Evolutionary conservation across 140 eudicot species (phyloP).

Genomic region (Senecio squalidus): DNA sequence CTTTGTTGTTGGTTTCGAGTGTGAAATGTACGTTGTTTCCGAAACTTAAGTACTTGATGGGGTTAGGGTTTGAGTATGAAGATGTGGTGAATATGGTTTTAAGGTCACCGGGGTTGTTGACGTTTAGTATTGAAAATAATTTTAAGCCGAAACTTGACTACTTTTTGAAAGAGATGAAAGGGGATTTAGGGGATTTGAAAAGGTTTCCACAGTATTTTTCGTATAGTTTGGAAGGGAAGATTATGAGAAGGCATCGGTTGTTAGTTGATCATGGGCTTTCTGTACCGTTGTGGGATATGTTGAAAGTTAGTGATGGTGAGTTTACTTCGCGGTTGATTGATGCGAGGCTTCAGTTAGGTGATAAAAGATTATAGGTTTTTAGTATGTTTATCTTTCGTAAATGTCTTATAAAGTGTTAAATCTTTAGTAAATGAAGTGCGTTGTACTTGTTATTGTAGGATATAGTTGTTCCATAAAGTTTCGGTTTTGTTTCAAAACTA

Average conservation of each 20-base stretch:
- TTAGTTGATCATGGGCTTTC: constrained; percentile 52
- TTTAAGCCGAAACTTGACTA: constrained; percentile 66
- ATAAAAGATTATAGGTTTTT: constrained; percentile 18
- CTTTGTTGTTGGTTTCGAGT: constrained; percentile 64
- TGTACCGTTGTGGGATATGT: constrained; percentile 60
- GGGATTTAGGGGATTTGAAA: constrained; percentile 61
- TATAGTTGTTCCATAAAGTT: background rate
- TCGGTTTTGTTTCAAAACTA: background rate
- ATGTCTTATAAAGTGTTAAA: constrained; percentile 7
- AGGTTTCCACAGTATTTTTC: constrained; percentile 92
- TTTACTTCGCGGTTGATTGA: constrained; percentile 62
- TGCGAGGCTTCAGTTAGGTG: constrained; percentile 40
- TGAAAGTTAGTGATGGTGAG: constrained; percentile 77
- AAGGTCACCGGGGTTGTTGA: constrained; percentile 77
- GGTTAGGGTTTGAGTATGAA: constrained; percentile 50
- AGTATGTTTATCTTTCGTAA: constrained; percentile 19
- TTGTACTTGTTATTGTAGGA: background rate
- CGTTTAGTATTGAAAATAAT: constrained; percentile 74
- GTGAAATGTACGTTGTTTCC: constrained; percentile 47
- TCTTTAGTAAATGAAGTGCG: background rate
- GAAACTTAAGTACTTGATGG: constrained; percentile 60
- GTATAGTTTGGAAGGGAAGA: constrained; percentile 85
- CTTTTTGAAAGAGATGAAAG: constrained; percentile 77
- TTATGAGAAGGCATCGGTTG: constrained; percentile 53
- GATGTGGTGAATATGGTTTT: constrained; percentile 66